These are phyloP conservation scores for Auriscalpium microsporum DNA, from an alignment of 768 basidiomycete species.

Conservation along the genomic window DNA sequence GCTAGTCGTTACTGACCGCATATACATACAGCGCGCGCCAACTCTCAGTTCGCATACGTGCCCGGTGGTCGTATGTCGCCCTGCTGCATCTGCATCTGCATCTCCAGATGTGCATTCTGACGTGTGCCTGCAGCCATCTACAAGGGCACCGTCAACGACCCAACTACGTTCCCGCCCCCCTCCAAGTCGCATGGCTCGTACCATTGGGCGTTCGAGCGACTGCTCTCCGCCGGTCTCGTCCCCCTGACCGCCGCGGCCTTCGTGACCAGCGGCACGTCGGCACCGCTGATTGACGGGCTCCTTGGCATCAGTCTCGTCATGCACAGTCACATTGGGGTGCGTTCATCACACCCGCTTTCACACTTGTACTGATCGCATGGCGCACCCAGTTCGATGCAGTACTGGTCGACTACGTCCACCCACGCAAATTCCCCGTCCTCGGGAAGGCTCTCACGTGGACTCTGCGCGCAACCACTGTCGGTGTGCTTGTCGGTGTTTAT, in stretches of 20 bases:
- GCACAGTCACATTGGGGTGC: constrained; percentile 92
- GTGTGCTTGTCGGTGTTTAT: constrained; percentile 83
- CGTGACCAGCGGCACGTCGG: constrained; percentile 61
- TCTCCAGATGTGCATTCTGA: neutral
- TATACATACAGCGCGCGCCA: constrained; percentile 7
- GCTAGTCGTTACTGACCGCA: neutral
- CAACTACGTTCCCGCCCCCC: constrained; percentile 79
- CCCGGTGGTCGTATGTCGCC: constrained; percentile 60
- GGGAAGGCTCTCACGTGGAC: constrained; percentile 68
- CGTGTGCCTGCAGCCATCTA: constrained; percentile 51
- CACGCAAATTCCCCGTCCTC: constrained; percentile 84
- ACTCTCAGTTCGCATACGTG: constrained; percentile 34
- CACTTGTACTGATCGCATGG: neutral
- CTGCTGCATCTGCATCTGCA: neutral
- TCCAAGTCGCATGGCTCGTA: constrained; percentile 82
- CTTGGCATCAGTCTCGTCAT: constrained; percentile 82
- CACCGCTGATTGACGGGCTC: constrained; percentile 86
- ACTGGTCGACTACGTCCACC: constrained; percentile 85
- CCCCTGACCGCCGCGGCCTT: constrained; percentile 86
- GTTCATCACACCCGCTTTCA: constrained; percentile 21
- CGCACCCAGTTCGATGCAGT: constrained; percentile 59
- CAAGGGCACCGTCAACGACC: constrained; percentile 92
- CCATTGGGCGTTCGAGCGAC: constrained; percentile 89
- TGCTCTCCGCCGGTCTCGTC: constrained; percentile 79
- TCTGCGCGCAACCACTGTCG: constrained; percentile 69